Evolutionary conservation across 371 early-diverging fungal genomes (phyloP), one percentile per base, ranked within the genome.

Genomic region (Nosema muscidifuracis): DNA sequence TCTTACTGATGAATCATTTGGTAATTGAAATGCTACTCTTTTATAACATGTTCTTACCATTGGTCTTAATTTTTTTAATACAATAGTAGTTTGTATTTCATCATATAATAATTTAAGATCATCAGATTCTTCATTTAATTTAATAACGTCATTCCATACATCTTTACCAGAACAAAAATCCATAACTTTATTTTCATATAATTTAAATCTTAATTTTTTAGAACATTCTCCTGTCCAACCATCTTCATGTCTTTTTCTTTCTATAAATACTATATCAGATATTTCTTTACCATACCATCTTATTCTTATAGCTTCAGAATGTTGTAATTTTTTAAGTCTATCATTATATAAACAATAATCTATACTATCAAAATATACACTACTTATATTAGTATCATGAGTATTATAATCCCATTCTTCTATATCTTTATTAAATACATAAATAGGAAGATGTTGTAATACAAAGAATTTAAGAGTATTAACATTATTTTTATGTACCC

Each of bases 21-120:
- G 98, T 30, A 96, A 82, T 82, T 98, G 98, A 86, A 98, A 98
- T 15, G 98, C 98, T 28, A 92, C 94, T 81, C 98, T 89, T 80
- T 93, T 95, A 85, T 98, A 96, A 77, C 93, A 93, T 0, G 94
- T 92, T 63, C 96, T 89, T 67, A 84, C 87, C 85, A 88, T 88
- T 74, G 98, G 98, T 26, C 85, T 82, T 66, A 96, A 85, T 10
- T 87, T 81, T 77, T 89, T 88, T 1, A 87, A 80, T 28, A 85
- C 74, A n/a, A 95, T 87, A 22, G 87, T 83, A n/a, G 84, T 72
- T 72, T 90, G 92, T 18, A 95, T 86, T 69, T 94, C 90, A 4
- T 81, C 79, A 15, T 91, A 86, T 53, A 98, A 87, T 24, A 76
- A 77, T 53, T 85, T 83, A 73, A 90, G 86, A 38, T 87, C 87